A percentile compares a stretch with the other conserved stretches of the same genome.
Evolutionary conservation across 2,329 filamentous ascomycete species (phyloP).

Genomic region (Teratosphaeria destructans): DNA sequence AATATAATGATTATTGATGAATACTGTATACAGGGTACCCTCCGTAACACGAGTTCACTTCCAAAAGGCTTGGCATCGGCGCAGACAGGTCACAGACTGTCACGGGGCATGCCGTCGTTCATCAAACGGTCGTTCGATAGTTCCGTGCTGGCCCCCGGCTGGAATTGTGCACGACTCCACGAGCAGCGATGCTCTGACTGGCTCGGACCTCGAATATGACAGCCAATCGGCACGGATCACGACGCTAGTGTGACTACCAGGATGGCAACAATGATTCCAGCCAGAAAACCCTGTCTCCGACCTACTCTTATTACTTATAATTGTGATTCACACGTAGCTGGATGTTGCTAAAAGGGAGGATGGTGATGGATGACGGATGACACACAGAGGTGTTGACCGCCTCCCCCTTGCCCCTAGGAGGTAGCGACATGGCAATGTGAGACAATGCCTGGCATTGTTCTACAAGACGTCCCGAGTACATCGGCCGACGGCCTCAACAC

Average conservation of each 20-base stretch:
- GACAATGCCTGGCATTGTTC: background rate
- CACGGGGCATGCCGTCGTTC: background rate
- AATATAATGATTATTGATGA: too few species aligned
- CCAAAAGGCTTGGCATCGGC: background rate
- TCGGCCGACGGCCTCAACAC: background rate
- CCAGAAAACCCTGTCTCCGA: background rate
- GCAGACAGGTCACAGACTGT: too few species aligned
- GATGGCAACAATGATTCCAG: background rate
- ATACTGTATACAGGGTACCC: too few species aligned
- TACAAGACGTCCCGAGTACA: background rate
- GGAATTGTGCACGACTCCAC: background rate
- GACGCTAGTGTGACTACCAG: background rate
- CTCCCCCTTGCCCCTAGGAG: background rate
- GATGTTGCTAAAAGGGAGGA: background rate
- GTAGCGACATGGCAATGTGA: background rate
- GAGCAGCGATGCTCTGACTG: background rate
- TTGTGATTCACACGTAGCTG: background rate
- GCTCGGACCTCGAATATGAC: background rate
- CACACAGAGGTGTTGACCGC: background rate
- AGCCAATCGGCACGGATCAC: background rate
- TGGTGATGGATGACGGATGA: background rate
- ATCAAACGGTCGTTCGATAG: background rate
- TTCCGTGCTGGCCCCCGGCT: background rate
- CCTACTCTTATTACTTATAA: background rate
- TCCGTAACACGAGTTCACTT: background rate